phyloP scores from a whole-genome alignment of 2,329 filamentous ascomycete genomes.

The Neocatenulostroma microsporum region DNA sequence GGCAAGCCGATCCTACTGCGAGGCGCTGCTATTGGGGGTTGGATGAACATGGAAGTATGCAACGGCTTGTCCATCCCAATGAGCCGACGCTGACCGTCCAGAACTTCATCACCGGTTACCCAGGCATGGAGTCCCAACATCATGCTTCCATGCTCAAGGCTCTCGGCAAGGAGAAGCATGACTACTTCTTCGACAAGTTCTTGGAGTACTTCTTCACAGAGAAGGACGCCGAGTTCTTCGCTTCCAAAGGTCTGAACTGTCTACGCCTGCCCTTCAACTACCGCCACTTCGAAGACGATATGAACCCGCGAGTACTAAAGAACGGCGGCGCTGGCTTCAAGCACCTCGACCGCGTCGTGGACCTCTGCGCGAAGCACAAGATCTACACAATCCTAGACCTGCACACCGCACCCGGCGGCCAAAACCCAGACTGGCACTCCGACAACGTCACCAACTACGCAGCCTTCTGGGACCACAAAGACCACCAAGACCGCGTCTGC shows the following conservation, averaged over 20 bases:
- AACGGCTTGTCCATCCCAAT: neutral
- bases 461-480: constrained; percentile 45
- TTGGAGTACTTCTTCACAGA: constrained; percentile 54
- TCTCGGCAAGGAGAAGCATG: constrained; percentile 48
- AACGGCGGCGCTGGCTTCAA: constrained; percentile 38
- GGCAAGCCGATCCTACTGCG: constrained; percentile 42
- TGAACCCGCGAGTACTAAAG: constrained; percentile 44
- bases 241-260: constrained; percentile 50
- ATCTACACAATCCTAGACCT: constrained; percentile 48
- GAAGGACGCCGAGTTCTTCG: constrained; percentile 52
- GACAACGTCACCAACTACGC: constrained; percentile 41
- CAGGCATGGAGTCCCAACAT: constrained; percentile 51
- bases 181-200: constrained; percentile 53
- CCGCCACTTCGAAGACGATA: constrained; percentile 46
- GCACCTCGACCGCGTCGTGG: constrained; percentile 42
- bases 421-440: constrained; percentile 46
- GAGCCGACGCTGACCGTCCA: constrained; percentile 25
- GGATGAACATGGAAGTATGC: constrained; percentile 32
- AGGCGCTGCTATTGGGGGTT: constrained; percentile 41
- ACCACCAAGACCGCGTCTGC: constrained; percentile 43
- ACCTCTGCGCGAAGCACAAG: constrained; percentile 40
- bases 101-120: constrained; percentile 58
- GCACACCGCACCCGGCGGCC: constrained; percentile 43
- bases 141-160: constrained; percentile 47
- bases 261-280: constrained; percentile 56